These are phyloP conservation scores for Aspergillus fischeri DNA, from an alignment of 2,329 filamentous ascomycete species.

Conservation along the genomic window DNA sequence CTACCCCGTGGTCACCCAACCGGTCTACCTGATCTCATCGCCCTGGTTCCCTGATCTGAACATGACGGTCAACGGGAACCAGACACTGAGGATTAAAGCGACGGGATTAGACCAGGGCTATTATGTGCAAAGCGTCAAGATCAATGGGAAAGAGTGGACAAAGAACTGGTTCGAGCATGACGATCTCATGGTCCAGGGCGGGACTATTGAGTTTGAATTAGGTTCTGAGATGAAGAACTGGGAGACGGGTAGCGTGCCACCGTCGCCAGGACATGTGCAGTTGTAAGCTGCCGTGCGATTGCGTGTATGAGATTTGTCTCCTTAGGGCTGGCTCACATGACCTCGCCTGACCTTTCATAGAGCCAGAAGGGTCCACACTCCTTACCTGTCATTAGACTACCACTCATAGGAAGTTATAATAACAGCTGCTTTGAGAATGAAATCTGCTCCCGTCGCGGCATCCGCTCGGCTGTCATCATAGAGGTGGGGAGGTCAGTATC, in stretches of 20 bases:
- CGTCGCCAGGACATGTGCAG: conserved; percentile 43
- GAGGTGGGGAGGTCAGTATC: too few relatives aligned
- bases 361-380: too few relatives aligned
- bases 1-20: conserved; percentile 47
- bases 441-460: too few relatives aligned
- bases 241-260: conserved; percentile 50
- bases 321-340: too few relatives aligned
- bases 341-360: too few relatives aligned
- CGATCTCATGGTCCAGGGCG: conserved; percentile 41
- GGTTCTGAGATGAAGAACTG: conserved; percentile 35
- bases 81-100: conserved; percentile 46
- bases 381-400: too few relatives aligned
- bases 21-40: conserved; percentile 44
- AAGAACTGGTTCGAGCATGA: conserved; percentile 55
- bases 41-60: conserved; percentile 43
- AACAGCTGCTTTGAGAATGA: too few relatives aligned
- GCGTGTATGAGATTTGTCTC: too few relatives aligned
- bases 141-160: conserved; percentile 51
- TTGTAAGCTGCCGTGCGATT: neutral
- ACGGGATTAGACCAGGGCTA: conserved; percentile 42
- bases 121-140: conserved; percentile 51
- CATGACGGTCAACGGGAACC: conserved; percentile 28
- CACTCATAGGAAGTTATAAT: too few relatives aligned
- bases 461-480: too few relatives aligned
- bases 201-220: conserved; percentile 48